Percentiles rank a stretch among this genome's conserved stretches.
phyloP scores from a whole-genome alignment of 306 rosid genomes.

The Cucumis cinereus region DNA sequence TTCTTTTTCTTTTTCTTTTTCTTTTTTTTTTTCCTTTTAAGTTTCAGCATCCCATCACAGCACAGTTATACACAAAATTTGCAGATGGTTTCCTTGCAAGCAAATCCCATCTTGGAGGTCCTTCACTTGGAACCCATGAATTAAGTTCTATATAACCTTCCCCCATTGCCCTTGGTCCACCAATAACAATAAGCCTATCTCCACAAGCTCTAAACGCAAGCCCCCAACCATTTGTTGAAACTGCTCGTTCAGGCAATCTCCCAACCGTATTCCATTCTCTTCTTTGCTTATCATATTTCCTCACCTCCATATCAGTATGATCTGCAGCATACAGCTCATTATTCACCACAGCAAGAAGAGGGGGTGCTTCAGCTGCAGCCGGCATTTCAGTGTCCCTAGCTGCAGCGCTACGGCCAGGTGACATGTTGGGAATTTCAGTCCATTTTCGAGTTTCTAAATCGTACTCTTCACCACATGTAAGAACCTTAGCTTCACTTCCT shows the following conservation, averaged over 20 bases:
- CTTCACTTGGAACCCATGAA: conserved; percentile 90
- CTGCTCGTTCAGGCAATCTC: conserved; percentile 66
- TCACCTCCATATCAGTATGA: conserved; percentile 78
- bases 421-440: conserved; percentile 77
- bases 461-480: conserved; percentile 75
- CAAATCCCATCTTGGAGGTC: conserved; percentile 76
- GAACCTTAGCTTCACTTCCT: conserved; percentile 48
- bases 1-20: background rate
- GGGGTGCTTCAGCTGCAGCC: conserved; percentile 74
- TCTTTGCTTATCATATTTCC: conserved; percentile 48
- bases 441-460: conserved; percentile 52
- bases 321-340: conserved; percentile 75
- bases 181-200: conserved; percentile 67
- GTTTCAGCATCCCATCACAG: conserved; percentile 92
- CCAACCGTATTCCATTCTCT: conserved; percentile 53
- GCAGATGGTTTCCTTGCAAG: conserved; percentile 63
- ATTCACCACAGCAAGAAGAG: conserved; percentile 77
- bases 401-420: conserved; percentile 54
- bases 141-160: conserved; percentile 76
- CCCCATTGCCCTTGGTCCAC: conserved; percentile 66
- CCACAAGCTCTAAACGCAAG: conserved; percentile 95
- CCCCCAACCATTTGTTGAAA: conserved; percentile 92
- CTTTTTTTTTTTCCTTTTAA: too few species aligned
- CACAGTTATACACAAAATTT: conserved; percentile 89
- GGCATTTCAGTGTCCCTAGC: conserved; percentile 41